phyloP scores from a whole-genome alignment of 176 grass and related monocot species.

The Puya raimondii region DNA sequence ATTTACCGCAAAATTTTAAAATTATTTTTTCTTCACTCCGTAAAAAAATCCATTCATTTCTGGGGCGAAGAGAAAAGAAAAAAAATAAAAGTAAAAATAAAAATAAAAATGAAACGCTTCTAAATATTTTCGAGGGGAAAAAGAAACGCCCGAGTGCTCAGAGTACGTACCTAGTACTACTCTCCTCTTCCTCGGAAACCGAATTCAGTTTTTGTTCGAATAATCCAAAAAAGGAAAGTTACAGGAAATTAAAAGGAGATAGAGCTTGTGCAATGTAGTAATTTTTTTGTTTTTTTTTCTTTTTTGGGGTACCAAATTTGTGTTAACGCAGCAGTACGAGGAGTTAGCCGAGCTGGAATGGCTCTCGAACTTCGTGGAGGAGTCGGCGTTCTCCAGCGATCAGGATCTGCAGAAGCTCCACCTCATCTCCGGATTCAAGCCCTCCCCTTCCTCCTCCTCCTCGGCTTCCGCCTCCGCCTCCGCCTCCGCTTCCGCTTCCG shows the following conservation, averaged over 20 bases:
- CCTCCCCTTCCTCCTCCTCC: conserved; percentile 11
- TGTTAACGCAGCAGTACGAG: conserved; percentile 67
- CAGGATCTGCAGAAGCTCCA: conserved; percentile 88
- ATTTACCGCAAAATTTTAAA: no score
- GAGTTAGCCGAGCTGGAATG: conserved; percentile 84
- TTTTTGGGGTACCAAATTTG: neutral
- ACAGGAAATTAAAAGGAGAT: neutral
- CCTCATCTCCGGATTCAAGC: conserved; percentile 47
- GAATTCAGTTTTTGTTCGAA: neutral
- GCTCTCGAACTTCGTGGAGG: conserved; percentile 77
- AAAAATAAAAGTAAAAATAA: no score
- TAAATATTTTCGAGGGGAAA: no score
- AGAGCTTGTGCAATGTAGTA: neutral
- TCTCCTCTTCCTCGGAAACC: neutral
- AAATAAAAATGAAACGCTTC: no score
- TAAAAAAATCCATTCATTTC: no score
- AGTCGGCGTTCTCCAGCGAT: conserved; percentile 40
- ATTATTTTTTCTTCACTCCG: no score
- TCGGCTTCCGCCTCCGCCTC: conserved; percentile 7
- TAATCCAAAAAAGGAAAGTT: neutral
- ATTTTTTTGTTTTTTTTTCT: neutral
- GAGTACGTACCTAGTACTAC: no score
- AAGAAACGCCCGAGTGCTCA: no score
- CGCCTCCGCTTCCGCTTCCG: conserved; percentile 1
- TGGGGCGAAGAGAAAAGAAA: no score